Evolutionary conservation across 805 yeast genomes (phyloP).

Genomic region (Yamadazyma olivae): DNA sequence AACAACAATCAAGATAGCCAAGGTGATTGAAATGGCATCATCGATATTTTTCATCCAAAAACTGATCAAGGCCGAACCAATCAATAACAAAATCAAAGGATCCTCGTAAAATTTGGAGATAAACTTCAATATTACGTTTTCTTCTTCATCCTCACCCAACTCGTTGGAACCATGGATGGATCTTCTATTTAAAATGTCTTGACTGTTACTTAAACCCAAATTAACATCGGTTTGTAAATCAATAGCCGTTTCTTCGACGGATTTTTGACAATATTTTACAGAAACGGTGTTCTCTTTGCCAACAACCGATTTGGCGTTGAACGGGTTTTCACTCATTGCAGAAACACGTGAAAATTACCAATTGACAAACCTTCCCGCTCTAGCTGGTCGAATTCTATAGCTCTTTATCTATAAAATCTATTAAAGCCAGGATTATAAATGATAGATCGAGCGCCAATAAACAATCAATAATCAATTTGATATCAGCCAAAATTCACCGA

Average conservation of each 20-base stretch:
- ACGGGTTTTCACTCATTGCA: constrained; percentile 42
- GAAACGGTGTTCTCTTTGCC: constrained; percentile 50
- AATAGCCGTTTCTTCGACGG: constrained; percentile 62
- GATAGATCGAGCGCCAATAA: no score
- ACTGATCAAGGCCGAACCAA: constrained; percentile 85
- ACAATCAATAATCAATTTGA: no score
- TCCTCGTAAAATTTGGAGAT: constrained; percentile 81
- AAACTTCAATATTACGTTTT: constrained; percentile 68
- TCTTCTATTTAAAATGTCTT: constrained; percentile 71
- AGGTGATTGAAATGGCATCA: constrained; percentile 90
- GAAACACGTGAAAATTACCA: no score
- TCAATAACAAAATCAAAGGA: constrained; percentile 82
- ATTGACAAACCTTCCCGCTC: no score
- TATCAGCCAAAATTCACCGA: no score
- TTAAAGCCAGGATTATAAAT: no score
- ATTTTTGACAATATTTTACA: constrained; percentile 54
- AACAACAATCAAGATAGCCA: constrained; percentile 91
- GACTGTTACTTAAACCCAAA: constrained; percentile 63
- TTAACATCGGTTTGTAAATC: constrained; percentile 60
- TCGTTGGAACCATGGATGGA: constrained; percentile 81
- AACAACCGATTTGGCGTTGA: constrained; percentile 16
- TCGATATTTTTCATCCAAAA: constrained; percentile 94
- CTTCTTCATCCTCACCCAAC: constrained; percentile 72
- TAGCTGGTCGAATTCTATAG: no score
- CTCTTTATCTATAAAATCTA: no score